Evolutionary conservation across 139 green algal genomes (phyloP).

Genomic region (Penium margaritaceum): DNA sequence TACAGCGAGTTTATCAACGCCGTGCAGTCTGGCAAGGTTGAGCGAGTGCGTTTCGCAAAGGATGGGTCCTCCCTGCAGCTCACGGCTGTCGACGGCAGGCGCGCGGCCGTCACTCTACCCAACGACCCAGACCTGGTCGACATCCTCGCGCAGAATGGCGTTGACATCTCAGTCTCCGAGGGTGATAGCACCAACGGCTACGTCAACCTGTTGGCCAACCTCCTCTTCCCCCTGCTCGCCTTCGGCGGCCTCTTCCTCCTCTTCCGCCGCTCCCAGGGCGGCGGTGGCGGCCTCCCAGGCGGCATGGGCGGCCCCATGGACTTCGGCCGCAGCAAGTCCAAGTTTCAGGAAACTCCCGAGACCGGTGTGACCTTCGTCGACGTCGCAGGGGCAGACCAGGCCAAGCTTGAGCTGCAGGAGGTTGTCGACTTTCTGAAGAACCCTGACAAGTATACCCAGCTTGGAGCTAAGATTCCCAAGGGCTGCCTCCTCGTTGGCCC

Average conservation of each 20-base stretch:
- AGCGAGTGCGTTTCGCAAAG: conserved; percentile 96
- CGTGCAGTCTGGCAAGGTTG: conserved; percentile 84
- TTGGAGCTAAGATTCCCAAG: conserved; percentile 92
- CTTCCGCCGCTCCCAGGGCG: conserved; percentile 61
- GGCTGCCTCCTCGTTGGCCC: conserved; percentile 84
- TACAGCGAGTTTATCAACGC: conserved; percentile 95
- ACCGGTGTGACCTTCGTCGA: conserved; percentile 90
- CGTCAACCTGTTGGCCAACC: conserved; percentile 85
- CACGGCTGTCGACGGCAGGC: conserved; percentile 67
- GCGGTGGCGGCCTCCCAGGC: conserved; percentile 60
- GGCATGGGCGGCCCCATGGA: conserved; percentile 59
- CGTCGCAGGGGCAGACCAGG: conserved; percentile 86
- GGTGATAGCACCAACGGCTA: conserved; percentile 84
- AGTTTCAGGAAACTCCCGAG: conserved; percentile 91
- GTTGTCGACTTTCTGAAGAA: conserved; percentile 94
- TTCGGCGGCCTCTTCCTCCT: conserved; percentile 97
- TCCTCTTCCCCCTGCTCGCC: conserved; percentile 95
- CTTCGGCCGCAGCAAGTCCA: conserved; percentile 89
- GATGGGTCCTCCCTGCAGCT: conserved; percentile 77
- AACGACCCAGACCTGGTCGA: conserved; percentile 88
- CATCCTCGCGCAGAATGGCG: conserved; percentile 77
- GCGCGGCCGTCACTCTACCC: conserved; percentile 68
- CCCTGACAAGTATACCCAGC: conserved; percentile 87
- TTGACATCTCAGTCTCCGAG: conserved; percentile 86
- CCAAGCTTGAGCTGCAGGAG: conserved; percentile 94